A percentile compares a stretch with the other conserved stretches of the same genome.
phyloP scores from a whole-genome alignment of 2,329 filamentous ascomycete genomes.

The Cytospora mali region DNA sequence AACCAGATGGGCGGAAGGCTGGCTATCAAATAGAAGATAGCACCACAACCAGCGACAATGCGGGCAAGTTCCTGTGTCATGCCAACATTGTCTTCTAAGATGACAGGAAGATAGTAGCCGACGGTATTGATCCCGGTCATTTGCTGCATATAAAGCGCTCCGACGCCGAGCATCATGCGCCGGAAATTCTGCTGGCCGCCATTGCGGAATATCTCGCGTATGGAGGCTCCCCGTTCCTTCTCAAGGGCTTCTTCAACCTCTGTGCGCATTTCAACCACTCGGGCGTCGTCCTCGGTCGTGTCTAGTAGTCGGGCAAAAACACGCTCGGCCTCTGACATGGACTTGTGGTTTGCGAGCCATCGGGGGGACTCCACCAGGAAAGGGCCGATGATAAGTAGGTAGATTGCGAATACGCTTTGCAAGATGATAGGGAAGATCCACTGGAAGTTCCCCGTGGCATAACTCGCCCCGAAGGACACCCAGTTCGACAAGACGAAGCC shows the following conservation, averaged over 20 bases:
- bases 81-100: conserved; percentile 19
- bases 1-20: conserved; percentile 21
- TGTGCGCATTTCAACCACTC: neutral
- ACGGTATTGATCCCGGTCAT: conserved; percentile 18
- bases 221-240: conserved; percentile 1
- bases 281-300: conserved; percentile 3
- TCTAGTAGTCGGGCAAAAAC: conserved; percentile 16
- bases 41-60: conserved; percentile 16
- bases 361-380: conserved; percentile 15
- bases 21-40: conserved; percentile 13
- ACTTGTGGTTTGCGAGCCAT: conserved; percentile 9
- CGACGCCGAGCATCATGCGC: conserved; percentile 18
- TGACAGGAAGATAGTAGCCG: conserved; percentile 20
- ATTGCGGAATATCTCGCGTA: conserved; percentile 16
- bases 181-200: conserved; percentile 20
- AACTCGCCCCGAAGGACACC: conserved; percentile 13
- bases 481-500: conserved; percentile 14
- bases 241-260: conserved; percentile 5
- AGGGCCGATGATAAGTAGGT: conserved; percentile 8
- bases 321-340: neutral
- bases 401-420: conserved; percentile 6
- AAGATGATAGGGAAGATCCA: conserved; percentile 10
- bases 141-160: conserved; percentile 17
- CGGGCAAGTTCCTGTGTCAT: conserved; percentile 8
- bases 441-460: conserved; percentile 7